Evolutionary conservation across 352 stramenopile genomes (phyloP), one percentile per base, ranked within the genome.

Genomic region (Globisporangium polare): DNA sequence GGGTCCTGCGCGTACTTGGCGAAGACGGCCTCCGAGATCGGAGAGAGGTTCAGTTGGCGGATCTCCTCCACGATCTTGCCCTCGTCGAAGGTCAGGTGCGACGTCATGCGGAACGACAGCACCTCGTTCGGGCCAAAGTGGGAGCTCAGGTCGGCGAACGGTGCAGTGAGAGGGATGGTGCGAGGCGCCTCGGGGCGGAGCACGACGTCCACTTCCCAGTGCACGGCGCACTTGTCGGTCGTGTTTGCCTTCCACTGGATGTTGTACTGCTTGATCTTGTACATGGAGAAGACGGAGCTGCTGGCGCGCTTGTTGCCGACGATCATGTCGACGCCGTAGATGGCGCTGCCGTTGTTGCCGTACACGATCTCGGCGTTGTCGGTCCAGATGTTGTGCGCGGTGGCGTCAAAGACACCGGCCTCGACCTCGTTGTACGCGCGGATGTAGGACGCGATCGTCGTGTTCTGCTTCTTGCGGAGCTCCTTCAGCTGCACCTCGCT

Each of bases 181-280:
- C 74, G 78, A 8, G 69, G 72, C 6, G 80, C 82, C 20, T 79
- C 69, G 7, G 80, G 65, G 41, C 78, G 79, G 24, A 94, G 51
- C 22, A 55, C 62, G 3, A 72, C 83, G 52, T 93, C 78, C 15
- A 94, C 67, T 33, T 92, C 78, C 78, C 78, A 93, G 63, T 83
- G 76, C 52, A 94, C 78, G 6, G 87, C 62, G 53, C 83, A 92
- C 64, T 91, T 92, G 63, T 92, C 77, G 33, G 72, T 80, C 15
- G 66, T 78, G 53, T 72, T 75, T 5, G 73, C 45, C 68, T 91
- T 90, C 86, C 86, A 93, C 68, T 92, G 78, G 27, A 92, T 78
- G 27, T 65, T 72, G 73, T 89, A 91, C 66, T 92, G 79, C 72
- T 88, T 89, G 67, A 94, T 88, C 71, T 92, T 84, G 65, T 89